Percentiles rank a stretch among this genome's conserved stretches.
Evolutionary conservation across 257 asterid species (phyloP).

Genomic region (Rubia yunnanensis): DNA sequence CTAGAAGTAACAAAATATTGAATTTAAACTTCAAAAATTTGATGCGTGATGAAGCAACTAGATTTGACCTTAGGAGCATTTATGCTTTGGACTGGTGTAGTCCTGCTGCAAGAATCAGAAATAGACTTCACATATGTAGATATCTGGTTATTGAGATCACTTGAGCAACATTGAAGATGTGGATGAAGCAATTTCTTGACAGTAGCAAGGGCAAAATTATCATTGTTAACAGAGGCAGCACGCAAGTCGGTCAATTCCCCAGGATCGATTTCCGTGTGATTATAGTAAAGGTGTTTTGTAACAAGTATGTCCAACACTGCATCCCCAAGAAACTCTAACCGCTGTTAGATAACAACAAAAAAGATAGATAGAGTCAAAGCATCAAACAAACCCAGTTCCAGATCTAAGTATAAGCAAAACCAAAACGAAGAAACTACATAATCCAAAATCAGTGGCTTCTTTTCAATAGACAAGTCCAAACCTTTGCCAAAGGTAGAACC

Average conservation of each 20-base stretch:
- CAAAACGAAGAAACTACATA: neutral
- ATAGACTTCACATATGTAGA: slow-evolving; percentile 40
- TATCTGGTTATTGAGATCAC: slow-evolving; percentile 42
- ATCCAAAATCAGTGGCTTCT: neutral
- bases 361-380: neutral
- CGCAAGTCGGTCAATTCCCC: slow-evolving; percentile 93
- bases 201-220: slow-evolving; percentile 77
- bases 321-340: slow-evolving; percentile 97
- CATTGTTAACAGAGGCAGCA: slow-evolving; percentile 82
- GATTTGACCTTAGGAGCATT: slow-evolving; percentile 70
- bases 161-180: slow-evolving; percentile 65
- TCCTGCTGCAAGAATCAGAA: slow-evolving; percentile 30
- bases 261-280: slow-evolving; percentile 66
- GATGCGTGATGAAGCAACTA: neutral
- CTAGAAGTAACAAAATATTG: neutral
- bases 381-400: neutral
- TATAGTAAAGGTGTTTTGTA: slow-evolving; percentile 62
- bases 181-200: slow-evolving; percentile 53
- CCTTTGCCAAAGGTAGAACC: neutral
- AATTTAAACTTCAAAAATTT: neutral
- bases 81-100: slow-evolving; percentile 36
- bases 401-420: neutral
- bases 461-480: neutral
- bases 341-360: slow-evolving; percentile 36
- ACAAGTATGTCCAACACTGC: slow-evolving; percentile 83